These are phyloP conservation scores for Dactylellina cionopaga DNA, from an alignment of 2,329 filamentous ascomycete genomes.

Conservation along the genomic window DNA sequence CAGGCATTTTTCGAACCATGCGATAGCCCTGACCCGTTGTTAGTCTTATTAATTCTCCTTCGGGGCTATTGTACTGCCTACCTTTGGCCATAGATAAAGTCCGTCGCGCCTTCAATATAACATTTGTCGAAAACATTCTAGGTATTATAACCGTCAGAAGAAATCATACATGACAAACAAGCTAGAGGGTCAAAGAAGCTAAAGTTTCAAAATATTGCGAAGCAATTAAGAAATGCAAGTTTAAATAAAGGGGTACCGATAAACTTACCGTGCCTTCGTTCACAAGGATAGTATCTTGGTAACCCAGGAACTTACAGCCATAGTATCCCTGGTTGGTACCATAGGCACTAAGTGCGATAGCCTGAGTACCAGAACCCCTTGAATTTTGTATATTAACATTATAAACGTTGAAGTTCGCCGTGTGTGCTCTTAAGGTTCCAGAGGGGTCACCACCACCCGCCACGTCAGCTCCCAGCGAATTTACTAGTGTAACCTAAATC, in stretches of 20 bases:
- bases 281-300: constrained; percentile 68
- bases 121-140: constrained; percentile 68
- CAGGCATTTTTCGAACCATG: constrained; percentile 67
- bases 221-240: too few relatives aligned
- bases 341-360: constrained; percentile 67
- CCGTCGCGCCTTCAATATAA: constrained; percentile 69
- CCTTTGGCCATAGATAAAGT: constrained; percentile 70
- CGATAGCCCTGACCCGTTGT: constrained; percentile 59
- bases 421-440: constrained; percentile 64
- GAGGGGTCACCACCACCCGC: constrained; percentile 67
- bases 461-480: constrained; percentile 62
- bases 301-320: constrained; percentile 67
- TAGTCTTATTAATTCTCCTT: too few relatives aligned
- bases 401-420: constrained; percentile 69
- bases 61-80: too few relatives aligned
- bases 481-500: constrained; percentile 62
- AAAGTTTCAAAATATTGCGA: too few relatives aligned
- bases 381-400: constrained; percentile 70
- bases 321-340: constrained; percentile 69
- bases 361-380: constrained; percentile 62
- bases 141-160: not conserved
- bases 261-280: constrained; percentile 62
- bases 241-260: too few relatives aligned
- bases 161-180: too few relatives aligned
- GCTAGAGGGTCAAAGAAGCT: too few relatives aligned